Percentiles rank a stretch among this genome's conserved stretches.
Evolutionary conservation across 2,329 filamentous ascomycete genomes (phyloP).

Genomic region (Rasamsonia emersonii): DNA sequence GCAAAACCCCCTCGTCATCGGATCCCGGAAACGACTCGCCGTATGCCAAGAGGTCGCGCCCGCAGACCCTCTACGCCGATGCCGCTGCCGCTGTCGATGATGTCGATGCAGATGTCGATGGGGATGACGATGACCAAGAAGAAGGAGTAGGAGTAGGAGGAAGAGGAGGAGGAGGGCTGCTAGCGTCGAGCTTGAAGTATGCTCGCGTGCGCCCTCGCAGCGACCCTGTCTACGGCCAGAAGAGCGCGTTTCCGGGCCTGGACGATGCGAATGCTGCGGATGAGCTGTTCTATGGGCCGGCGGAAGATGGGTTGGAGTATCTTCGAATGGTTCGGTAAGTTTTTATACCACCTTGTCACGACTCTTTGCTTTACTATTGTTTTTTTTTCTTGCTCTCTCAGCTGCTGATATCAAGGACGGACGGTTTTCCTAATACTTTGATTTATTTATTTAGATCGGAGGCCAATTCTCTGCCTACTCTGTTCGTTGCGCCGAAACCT

Average conservation of each 20-base stretch:
- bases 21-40: conserved; percentile 10
- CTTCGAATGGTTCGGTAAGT: conserved; percentile 62
- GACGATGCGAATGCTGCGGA: conserved; percentile 39
- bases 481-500: conserved; percentile 56
- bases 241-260: conserved; percentile 60
- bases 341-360: conserved; percentile 5
- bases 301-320: conserved; percentile 61
- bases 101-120: conserved; percentile 16
- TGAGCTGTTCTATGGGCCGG: conserved; percentile 59
- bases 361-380: conserved; percentile 21
- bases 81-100: conserved; percentile 11
- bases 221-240: conserved; percentile 62
- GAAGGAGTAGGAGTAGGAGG: background rate
- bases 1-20: conserved; percentile 18
- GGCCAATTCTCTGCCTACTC: conserved; percentile 63
- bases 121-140: background rate
- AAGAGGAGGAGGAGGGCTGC: background rate
- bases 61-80: no score
- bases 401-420: conserved; percentile 6
- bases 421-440: conserved; percentile 6
- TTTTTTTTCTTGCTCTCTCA: conserved; percentile 8
- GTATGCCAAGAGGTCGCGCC: conserved; percentile 22
- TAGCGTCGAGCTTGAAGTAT: conserved; percentile 4
- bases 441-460: conserved; percentile 50
- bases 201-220: conserved; percentile 36